A percentile compares a stretch with the other conserved stretches of the same genome.
These are phyloP conservation scores for Cryptococcus jaspeensis DNA, from an alignment of 1,284 basidiomycete species.

Conservation along the genomic window DNA sequence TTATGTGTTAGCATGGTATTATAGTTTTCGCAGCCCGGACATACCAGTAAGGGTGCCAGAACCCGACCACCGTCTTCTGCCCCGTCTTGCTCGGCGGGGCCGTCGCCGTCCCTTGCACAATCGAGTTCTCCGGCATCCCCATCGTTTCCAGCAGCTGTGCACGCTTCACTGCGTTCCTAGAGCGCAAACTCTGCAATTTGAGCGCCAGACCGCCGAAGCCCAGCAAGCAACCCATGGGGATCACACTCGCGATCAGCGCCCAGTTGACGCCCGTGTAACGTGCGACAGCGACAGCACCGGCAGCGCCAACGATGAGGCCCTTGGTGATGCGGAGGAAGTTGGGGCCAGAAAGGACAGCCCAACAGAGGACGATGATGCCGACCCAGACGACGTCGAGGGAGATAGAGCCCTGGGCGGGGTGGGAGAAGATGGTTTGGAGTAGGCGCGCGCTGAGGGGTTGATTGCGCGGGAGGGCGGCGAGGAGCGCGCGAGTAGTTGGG, in stretches of 20 bases:
- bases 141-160: conserved; percentile 27
- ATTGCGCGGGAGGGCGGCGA: conserved; percentile 14
- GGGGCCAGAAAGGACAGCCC: conserved; percentile 40
- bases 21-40: conserved; percentile 25
- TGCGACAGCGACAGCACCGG: conserved; percentile 1
- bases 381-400: conserved; percentile 65
- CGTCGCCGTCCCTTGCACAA: conserved; percentile 32
- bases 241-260: conserved; percentile 31
- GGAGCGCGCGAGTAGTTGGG: conserved; percentile 39
- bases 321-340: conserved; percentile 20
- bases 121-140: conserved; percentile 32
- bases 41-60: conserved; percentile 96
- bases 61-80: conserved; percentile 63
- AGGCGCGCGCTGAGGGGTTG: conserved; percentile 16
- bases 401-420: conserved; percentile 66
- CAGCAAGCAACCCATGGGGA: conserved; percentile 38
- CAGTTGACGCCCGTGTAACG: conserved; percentile 39
- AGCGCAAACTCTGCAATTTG: conserved; percentile 19
- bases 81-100: conserved; percentile 30
- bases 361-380: conserved; percentile 23
- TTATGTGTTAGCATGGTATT: background rate
- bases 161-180: conserved; percentile 30
- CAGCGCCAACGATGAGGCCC: background rate
- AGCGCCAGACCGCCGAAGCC: conserved; percentile 19
- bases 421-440: conserved; percentile 51